These are phyloP conservation scores for Yamadazyma diddensiae DNA, from an alignment of 1,139 yeast genomes.

Conservation along the genomic window DNA sequence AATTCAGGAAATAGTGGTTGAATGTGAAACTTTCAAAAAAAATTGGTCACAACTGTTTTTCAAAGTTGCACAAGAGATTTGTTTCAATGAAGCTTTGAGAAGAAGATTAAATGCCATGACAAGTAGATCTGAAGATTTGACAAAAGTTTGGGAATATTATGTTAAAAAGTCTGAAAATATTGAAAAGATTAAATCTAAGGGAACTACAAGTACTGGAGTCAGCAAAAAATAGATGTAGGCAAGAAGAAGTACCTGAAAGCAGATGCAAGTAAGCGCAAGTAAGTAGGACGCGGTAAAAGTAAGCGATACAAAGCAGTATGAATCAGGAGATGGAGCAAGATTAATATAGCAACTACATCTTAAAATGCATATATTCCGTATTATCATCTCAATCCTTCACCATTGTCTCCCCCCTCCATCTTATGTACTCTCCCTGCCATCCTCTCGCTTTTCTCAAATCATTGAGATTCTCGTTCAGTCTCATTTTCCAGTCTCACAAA, in stretches of 20 bases:
- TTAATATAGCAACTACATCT: too few relatives aligned
- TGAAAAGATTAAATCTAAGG: background rate
- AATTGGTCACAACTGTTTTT: conserved; percentile 82
- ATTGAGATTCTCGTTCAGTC: too few relatives aligned
- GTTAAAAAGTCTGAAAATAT: conserved; percentile 20
- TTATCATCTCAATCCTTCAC: background rate
- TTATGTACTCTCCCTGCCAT: too few relatives aligned
- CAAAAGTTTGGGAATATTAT: conserved; percentile 48
- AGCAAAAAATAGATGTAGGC: too few relatives aligned
- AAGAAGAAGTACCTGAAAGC: too few relatives aligned
- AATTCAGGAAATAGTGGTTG: conserved; percentile 71
- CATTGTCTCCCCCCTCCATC: too few relatives aligned
- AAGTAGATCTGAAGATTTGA: conserved; percentile 46
- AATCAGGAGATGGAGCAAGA: too few relatives aligned
- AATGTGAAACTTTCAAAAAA: conserved; percentile 68
- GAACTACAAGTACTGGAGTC: too few relatives aligned
- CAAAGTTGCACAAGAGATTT: conserved; percentile 81
- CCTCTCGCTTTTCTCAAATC: background rate
- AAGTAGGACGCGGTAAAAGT: too few relatives aligned
- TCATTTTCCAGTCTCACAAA: background rate
- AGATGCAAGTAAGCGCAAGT: too few relatives aligned
- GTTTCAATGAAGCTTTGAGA: conserved; percentile 87
- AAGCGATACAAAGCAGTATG: too few relatives aligned
- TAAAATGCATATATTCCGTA: background rate
- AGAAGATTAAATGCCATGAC: conserved; percentile 71